These are phyloP conservation scores for Penicillium palitans DNA, from an alignment of 2,329 filamentous ascomycete genomes.

Conservation along the genomic window DNA sequence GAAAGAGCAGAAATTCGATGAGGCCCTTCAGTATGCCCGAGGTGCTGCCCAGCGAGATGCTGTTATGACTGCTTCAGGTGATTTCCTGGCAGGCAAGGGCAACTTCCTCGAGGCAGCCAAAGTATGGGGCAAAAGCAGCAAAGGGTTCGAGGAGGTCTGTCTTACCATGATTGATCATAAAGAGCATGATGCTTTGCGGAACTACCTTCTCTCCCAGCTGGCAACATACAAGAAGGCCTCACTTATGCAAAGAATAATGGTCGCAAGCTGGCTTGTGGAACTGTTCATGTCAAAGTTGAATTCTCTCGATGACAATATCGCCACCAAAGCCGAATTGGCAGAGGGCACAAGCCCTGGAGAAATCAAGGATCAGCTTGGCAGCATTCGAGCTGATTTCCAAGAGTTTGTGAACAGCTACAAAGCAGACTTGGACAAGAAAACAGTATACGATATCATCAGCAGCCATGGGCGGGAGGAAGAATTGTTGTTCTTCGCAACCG, in stretches of 20 bases:
- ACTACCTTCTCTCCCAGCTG: constrained; percentile 84
- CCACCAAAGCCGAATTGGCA: constrained; percentile 78
- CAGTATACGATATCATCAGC: constrained; percentile 92
- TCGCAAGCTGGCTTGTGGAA: constrained; percentile 92
- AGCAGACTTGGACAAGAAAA: constrained; percentile 82
- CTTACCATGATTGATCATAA: constrained; percentile 85
- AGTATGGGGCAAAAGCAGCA: constrained; percentile 92
- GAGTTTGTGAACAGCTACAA: constrained; percentile 87
- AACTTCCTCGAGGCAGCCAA: constrained; percentile 82
- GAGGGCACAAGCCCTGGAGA: constrained; percentile 71
- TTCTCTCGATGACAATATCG: constrained; percentile 87
- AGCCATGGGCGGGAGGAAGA: constrained; percentile 94
- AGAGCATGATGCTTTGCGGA: constrained; percentile 85
- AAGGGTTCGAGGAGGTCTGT: constrained; percentile 94
- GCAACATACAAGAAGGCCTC: constrained; percentile 76
- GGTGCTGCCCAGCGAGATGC: constrained; percentile 81
- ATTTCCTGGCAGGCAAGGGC: constrained; percentile 78
- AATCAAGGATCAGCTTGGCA: constrained; percentile 65
- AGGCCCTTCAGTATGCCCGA: constrained; percentile 80
- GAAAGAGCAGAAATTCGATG: constrained; percentile 80
- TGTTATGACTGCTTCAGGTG: constrained; percentile 87
- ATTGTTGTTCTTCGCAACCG: constrained; percentile 84
- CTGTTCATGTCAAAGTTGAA: constrained; percentile 98
- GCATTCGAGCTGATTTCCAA: constrained; percentile 75
- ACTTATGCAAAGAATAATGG: constrained; percentile 91